Evolutionary conservation across 768 basidiomycete species (phyloP).

Genomic region (Austroboletus festivus): DNA sequence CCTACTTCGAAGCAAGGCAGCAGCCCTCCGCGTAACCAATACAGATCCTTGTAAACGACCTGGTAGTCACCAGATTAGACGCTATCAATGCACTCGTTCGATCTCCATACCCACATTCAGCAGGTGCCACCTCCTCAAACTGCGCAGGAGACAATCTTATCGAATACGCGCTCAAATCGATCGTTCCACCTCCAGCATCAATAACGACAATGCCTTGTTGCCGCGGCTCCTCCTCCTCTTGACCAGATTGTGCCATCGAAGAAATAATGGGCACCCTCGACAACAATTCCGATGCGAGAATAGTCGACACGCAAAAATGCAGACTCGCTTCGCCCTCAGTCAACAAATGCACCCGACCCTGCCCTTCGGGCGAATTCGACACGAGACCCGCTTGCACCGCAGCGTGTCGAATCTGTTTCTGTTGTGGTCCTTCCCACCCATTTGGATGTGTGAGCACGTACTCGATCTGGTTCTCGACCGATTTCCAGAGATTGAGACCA

Average conservation of each 20-base stretch:
- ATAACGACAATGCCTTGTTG: constrained; percentile 42
- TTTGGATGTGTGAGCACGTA: constrained; percentile 62
- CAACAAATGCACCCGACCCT: constrained; percentile 49
- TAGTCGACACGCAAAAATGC: constrained; percentile 52
- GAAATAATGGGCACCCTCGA: constrained; percentile 16
- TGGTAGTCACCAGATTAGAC: constrained; percentile 12
- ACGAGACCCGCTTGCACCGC: constrained; percentile 52
- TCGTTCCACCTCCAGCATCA: constrained; percentile 49
- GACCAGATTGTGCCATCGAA: constrained; percentile 15
- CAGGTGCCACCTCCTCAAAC: constrained; percentile 38
- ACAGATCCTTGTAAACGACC: constrained; percentile 43
- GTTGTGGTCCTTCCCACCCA: constrained; percentile 63
- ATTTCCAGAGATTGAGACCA: constrained; percentile 45
- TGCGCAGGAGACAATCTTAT: constrained; percentile 38
- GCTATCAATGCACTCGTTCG: neutral
- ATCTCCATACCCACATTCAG: constrained; percentile 29
- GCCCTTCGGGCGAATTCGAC: constrained; percentile 35
- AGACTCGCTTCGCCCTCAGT: constrained; percentile 65
- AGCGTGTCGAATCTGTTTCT: constrained; percentile 52
- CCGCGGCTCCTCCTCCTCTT: constrained; percentile 19
- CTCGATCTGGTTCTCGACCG: constrained; percentile 41
- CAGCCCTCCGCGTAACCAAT: constrained; percentile 35
- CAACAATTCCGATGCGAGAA: constrained; percentile 36
- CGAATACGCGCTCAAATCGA: constrained; percentile 42
- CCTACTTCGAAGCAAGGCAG: constrained; percentile 28